These are phyloP conservation scores for Phytophthora cryptogea DNA, from an alignment of 352 stramenopile species.

Conservation along the genomic window DNA sequence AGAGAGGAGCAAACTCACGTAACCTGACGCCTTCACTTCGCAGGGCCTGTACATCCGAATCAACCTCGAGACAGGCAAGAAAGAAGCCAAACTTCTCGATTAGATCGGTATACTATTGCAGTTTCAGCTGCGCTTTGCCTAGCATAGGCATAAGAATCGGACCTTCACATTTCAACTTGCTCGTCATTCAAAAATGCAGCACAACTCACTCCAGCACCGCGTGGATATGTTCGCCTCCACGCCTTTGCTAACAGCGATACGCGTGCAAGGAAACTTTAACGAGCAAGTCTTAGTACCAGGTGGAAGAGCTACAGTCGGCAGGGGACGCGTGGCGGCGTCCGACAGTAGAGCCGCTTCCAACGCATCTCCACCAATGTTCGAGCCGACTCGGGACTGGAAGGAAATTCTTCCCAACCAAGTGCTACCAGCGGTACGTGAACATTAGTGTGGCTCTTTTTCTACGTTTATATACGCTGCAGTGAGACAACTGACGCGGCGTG, in stretches of 20 bases:
- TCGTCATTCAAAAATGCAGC: conserved; percentile 15
- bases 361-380: conserved; percentile 41
- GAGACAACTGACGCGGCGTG: neutral
- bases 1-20: neutral
- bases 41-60: conserved; percentile 65
- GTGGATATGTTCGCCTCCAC: conserved; percentile 24
- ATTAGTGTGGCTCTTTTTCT: neutral
- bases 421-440: conserved; percentile 42
- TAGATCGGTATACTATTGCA: conserved; percentile 7
- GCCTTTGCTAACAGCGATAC: conserved; percentile 23
- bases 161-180: conserved; percentile 1
- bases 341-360: neutral
- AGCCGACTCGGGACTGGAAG: conserved; percentile 60
- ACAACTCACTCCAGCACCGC: conserved; percentile 22
- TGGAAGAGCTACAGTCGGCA: conserved; percentile 4
- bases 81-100: conserved; percentile 61
- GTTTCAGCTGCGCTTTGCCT: neutral
- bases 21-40: neutral
- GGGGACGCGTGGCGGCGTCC: neutral
- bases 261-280: conserved; percentile 15
- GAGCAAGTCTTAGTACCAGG: neutral
- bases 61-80: conserved; percentile 62
- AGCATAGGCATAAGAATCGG: neutral
- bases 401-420: conserved; percentile 58
- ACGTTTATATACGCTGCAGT: no score